These are phyloP conservation scores for Eragrostis curvula DNA, from an alignment of 176 grass and related monocot genomes.

Conservation along the genomic window DNA sequence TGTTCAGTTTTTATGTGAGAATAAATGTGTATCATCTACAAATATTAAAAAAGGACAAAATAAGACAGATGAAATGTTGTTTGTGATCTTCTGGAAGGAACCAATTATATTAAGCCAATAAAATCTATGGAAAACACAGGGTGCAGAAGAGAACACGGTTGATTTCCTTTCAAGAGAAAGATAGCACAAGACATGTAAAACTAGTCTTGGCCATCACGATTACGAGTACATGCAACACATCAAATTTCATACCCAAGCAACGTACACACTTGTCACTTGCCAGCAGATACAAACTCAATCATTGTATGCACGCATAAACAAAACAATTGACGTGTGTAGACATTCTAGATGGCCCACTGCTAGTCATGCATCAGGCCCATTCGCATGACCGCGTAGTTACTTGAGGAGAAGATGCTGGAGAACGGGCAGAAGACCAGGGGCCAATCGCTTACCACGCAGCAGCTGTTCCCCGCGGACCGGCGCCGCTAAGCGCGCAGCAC, in stretches of 20 bases:
- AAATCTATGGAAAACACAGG: neutral
- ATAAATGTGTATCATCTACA: neutral
- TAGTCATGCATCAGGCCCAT: neutral
- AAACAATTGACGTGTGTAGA: neutral
- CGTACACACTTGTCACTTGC: conserved; percentile 49
- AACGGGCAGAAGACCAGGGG: conserved; percentile 55
- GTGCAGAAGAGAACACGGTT: conserved; percentile 3
- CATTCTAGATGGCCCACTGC: conserved; percentile 44
- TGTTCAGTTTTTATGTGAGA: neutral
- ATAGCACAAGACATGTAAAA: neutral
- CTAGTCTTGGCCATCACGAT: conserved; percentile 44
- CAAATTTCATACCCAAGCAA: conserved; percentile 43
- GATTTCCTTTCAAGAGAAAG: conserved; percentile 34
- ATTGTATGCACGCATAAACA: neutral
- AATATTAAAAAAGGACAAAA: neutral
- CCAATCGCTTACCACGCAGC: neutral
- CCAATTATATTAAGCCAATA: neutral
- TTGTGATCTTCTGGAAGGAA: neutral
- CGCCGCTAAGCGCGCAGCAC: conserved; percentile 25
- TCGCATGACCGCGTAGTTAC: neutral
- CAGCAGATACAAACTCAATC: conserved; percentile 7
- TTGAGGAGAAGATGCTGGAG: conserved; percentile 53
- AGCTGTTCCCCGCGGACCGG: conserved; percentile 19
- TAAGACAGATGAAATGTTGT: neutral
- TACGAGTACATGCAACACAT: conserved; percentile 41